Conservation (phyloP, 768 basidiomycete species). For the Pleurotus tuoliensis region DNA sequence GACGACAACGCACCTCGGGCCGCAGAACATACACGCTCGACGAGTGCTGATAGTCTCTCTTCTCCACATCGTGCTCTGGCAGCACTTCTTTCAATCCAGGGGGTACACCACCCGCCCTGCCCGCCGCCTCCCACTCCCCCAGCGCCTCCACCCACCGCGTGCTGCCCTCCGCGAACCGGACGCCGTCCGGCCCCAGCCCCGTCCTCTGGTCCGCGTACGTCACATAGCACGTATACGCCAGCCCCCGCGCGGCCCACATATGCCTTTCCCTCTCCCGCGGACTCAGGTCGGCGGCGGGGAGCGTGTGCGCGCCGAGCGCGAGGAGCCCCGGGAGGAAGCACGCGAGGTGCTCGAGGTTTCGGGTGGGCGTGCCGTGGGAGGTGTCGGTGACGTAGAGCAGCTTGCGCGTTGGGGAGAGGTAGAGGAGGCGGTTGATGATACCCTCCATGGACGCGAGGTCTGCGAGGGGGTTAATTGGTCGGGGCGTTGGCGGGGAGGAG, state of each 20-base stretch:
- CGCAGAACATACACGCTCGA: constrained; percentile 53
- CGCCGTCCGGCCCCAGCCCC: constrained; percentile 67
- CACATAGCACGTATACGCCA: constrained; percentile 68
- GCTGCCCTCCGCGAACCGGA: constrained; percentile 19
- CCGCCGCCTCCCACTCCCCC: constrained; percentile 43
- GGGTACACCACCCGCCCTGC: constrained; percentile 37
- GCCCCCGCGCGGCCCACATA: constrained; percentile 72
- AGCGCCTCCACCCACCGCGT: constrained; percentile 44
- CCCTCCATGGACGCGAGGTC: constrained; percentile 49
- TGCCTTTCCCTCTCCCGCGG: constrained; percentile 44
- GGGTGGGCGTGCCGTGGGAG: constrained; percentile 26
- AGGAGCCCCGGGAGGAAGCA: constrained; percentile 69
- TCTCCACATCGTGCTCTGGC: constrained; percentile 25
- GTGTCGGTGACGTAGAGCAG: constrained; percentile 65
- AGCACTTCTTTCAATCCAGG: constrained; percentile 48
- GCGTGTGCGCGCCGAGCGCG: constrained; percentile 54
- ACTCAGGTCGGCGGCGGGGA: constrained; percentile 26
- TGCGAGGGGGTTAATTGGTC: too few species aligned
- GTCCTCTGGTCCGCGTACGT: constrained; percentile 68
- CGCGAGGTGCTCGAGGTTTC: constrained; percentile 60
- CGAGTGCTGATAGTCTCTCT: constrained; percentile 51
- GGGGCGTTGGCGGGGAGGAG: too few species aligned
- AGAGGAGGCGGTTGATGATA: constrained; percentile 55
- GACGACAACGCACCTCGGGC: constrained; percentile 55
- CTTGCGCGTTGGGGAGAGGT: constrained; percentile 49